Evolutionary conservation across 345 rosid genomes (phyloP).

Genomic region (Linum lewisii): DNA sequence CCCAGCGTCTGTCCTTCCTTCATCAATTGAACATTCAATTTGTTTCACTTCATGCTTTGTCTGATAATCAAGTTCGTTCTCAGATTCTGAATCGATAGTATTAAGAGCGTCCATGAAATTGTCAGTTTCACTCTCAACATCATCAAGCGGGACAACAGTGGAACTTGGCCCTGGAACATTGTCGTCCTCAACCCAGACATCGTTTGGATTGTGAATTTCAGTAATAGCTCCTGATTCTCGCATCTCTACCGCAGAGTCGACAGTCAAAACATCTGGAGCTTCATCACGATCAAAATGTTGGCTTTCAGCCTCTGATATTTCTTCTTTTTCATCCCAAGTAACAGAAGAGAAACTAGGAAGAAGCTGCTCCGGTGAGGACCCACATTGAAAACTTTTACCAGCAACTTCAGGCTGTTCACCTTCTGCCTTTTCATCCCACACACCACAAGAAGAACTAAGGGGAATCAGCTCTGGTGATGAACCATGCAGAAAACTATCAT

Average conservation of each 20-base stretch:
- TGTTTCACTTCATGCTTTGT: conserved; percentile 38
- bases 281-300: background rate
- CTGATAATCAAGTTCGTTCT: conserved; percentile 38
- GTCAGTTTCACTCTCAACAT: conserved; percentile 73
- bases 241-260: conserved; percentile 25
- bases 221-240: conserved; percentile 16
- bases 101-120: conserved; percentile 75
- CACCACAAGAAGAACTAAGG: conserved; percentile 40
- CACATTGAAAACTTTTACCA: too few relatives aligned
- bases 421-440: conserved; percentile 84
- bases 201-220: conserved; percentile 22
- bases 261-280: background rate
- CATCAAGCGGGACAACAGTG: conserved; percentile 24
- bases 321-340: conserved; percentile 34
- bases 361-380: too few relatives aligned
- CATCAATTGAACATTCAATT: conserved; percentile 9
- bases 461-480: conserved; percentile 32
- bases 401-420: conserved; percentile 7
- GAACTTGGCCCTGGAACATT: conserved; percentile 24
- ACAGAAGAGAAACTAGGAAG: too few relatives aligned
- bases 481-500: conserved; percentile 23
- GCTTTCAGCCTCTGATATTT: background rate
- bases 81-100: conserved; percentile 73
- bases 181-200: conserved; percentile 19
- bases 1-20: conserved; percentile 21